phyloP scores from a whole-genome alignment of 2,329 filamentous ascomycete species.

The Beauveria brongniartii region DNA sequence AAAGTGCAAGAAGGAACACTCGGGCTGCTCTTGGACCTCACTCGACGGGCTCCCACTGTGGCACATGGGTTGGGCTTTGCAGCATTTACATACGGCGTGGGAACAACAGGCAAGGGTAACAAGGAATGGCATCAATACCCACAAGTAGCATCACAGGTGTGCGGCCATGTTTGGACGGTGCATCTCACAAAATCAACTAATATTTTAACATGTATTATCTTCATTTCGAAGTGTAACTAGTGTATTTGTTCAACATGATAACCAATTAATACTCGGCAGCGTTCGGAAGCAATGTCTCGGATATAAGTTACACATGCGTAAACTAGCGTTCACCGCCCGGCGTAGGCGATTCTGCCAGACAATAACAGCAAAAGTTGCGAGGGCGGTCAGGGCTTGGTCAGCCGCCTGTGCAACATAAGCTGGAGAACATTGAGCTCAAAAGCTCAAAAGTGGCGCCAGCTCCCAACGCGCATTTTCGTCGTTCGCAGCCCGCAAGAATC shows the following conservation, averaged over 20 bases:
- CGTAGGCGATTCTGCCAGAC: background rate
- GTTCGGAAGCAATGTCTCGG: too few relatives aligned
- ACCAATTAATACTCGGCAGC: too few relatives aligned
- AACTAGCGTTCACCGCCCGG: background rate
- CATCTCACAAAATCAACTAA: background rate
- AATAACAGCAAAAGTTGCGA: background rate
- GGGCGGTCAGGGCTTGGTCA: constrained; percentile 2
- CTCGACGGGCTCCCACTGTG: background rate
- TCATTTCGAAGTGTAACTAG: too few relatives aligned
- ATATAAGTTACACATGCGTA: too few relatives aligned
- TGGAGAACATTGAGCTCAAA: background rate
- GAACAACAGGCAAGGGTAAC: background rate
- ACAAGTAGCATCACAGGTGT: background rate
- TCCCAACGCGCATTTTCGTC: constrained; percentile 2
- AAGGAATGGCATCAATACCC: background rate
- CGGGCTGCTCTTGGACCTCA: background rate
- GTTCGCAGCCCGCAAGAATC: background rate
- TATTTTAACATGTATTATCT: too few relatives aligned
- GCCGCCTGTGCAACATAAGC: background rate
- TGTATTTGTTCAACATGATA: too few relatives aligned
- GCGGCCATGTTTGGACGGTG: background rate
- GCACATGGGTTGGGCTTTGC: background rate
- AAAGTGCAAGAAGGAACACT: background rate
- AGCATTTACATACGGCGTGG: constrained; percentile 1
- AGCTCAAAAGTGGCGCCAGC: background rate